Evolutionary conservation across 2,329 filamentous ascomycete species (phyloP), one percentile per base, ranked within the genome.

Genomic region (Aspergillus japonicus): DNA sequence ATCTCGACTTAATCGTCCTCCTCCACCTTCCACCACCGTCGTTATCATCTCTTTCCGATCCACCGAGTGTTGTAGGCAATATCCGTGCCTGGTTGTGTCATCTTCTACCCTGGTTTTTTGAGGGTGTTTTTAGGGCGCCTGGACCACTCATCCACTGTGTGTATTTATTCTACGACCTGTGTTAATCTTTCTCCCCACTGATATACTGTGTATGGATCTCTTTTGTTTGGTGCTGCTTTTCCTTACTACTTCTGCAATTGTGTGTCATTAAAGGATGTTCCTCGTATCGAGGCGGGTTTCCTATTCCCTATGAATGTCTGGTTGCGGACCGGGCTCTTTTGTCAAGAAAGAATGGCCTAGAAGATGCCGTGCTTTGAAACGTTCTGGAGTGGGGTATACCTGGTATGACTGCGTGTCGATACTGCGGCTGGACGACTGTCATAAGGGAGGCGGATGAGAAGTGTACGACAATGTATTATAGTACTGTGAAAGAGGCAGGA

Each of bases 111-210:
- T 51, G 39, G 47, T 58, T 60, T 49, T 56, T 58, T 35, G 11
- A 57, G 51, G 60, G 53, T 56, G 54, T 57, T 52, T 60, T 47
- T 53, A 48, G 59, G 62, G 53, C 49, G 54, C 62, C 61, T 60
- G 52, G 64, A 54, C 57, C 56, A 49, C 62, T 63, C 68, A 64
- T 63, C 62, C 60, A 63, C 61, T 60, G 61, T 59, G 58, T 71
- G 69, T 72, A 73, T 67, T 70, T 71, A 70, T 62, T 69, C 57
- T 55, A 51, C 26, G 29, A 47, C 50, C 58, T 52, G 10, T 24
- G 12, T 47, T 58, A 54, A 53, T 51, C 14, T 29, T 47, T 24
- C 56, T 55, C 58, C 54, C 58, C 48, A 31, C 55, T 61, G 63
- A 66, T 64, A 68, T 68, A 69, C 65, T 66, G 62, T 63, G 55